Evolutionary conservation across 495 filamentous ascomycete genomes (phyloP).

Genomic region (Haplographium delicatum): DNA sequence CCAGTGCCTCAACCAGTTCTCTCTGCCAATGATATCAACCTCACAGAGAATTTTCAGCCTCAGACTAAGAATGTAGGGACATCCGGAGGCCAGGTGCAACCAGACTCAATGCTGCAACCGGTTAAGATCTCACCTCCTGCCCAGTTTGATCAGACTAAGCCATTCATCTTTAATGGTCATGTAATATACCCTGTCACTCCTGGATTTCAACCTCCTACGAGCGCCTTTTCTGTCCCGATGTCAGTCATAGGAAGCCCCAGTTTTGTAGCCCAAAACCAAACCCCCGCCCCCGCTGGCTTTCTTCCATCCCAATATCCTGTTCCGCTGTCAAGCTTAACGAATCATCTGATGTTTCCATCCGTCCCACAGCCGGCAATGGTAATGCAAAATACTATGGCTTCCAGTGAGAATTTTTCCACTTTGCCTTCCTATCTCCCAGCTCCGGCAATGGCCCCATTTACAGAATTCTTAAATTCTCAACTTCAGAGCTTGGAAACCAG

Average conservation of each 20-base stretch:
- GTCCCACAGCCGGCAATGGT: conserved; percentile 15
- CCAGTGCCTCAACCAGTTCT: conserved; percentile 22
- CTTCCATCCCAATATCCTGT: conserved; percentile 13
- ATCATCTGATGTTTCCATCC: conserved; percentile 20
- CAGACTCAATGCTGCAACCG: conserved; percentile 19
- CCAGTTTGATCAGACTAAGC: conserved; percentile 39
- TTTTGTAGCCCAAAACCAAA: conserved; percentile 6
- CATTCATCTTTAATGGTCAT: conserved; percentile 44
- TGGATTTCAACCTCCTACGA: conserved; percentile 16
- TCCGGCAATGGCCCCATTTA: not conserved
- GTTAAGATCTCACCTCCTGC: conserved; percentile 40
- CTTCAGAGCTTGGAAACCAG: conserved; percentile 22
- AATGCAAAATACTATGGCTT: not conserved
- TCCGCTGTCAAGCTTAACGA: conserved; percentile 24
- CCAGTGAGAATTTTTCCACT: not conserved
- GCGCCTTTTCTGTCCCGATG: conserved; percentile 11
- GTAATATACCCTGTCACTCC: conserved; percentile 37
- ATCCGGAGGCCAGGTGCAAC: conserved; percentile 25
- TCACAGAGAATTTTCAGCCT: not conserved
- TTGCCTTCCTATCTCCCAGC: conserved; percentile 5
- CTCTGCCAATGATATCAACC: conserved; percentile 19
- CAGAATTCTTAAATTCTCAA: conserved; percentile 17
- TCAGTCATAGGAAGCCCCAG: conserved; percentile 18
- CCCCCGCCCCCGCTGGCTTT: conserved; percentile 1
- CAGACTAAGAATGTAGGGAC: conserved; percentile 20